These are phyloP conservation scores for Phanerochaete sordida DNA, from an alignment of 768 basidiomycete species.

Conservation along the genomic window DNA sequence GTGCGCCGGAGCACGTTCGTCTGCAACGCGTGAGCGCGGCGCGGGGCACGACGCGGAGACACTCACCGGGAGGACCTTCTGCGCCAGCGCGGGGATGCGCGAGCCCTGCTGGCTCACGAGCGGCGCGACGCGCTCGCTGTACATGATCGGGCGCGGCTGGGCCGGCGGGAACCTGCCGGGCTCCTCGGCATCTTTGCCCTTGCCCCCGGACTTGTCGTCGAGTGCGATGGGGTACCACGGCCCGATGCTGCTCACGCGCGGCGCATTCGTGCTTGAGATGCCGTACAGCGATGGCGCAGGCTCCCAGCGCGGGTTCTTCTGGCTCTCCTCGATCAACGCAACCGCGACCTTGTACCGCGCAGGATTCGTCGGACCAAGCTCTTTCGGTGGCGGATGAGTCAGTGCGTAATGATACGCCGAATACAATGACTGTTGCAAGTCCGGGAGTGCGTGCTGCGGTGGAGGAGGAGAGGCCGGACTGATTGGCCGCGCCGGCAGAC, in stretches of 20 bases:
- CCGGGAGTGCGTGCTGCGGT: slow-evolving; percentile 38
- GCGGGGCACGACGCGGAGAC: neutral
- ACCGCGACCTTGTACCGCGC: slow-evolving; percentile 75
- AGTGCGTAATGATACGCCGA: slow-evolving; percentile 76
- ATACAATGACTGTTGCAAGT: slow-evolving; percentile 61
- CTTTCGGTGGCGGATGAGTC: slow-evolving; percentile 58
- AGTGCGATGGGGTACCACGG: slow-evolving; percentile 63
- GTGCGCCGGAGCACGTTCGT: slow-evolving; percentile 59
- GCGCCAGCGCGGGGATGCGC: slow-evolving; percentile 63
- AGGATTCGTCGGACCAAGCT: slow-evolving; percentile 48
- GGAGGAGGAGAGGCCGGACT: slow-evolving; percentile 10
- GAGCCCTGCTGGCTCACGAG: slow-evolving; percentile 62
- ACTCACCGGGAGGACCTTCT: slow-evolving; percentile 65
- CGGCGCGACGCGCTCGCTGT: slow-evolving; percentile 54
- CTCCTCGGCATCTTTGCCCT: slow-evolving; percentile 54
- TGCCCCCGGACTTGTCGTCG: slow-evolving; percentile 22
- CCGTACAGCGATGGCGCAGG: slow-evolving; percentile 59
- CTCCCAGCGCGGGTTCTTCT: slow-evolving; percentile 63
- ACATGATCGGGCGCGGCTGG: slow-evolving; percentile 35
- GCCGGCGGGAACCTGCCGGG: slow-evolving; percentile 35
- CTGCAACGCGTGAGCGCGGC: neutral
- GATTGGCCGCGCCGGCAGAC: slow-evolving; percentile 43
- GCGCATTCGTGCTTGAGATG: slow-evolving; percentile 53
- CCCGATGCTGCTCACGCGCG: slow-evolving; percentile 58
- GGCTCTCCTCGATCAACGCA: slow-evolving; percentile 57